Conservation (phyloP, 768 basidiomycete species). For the Phanerochaete sordida region DNA sequence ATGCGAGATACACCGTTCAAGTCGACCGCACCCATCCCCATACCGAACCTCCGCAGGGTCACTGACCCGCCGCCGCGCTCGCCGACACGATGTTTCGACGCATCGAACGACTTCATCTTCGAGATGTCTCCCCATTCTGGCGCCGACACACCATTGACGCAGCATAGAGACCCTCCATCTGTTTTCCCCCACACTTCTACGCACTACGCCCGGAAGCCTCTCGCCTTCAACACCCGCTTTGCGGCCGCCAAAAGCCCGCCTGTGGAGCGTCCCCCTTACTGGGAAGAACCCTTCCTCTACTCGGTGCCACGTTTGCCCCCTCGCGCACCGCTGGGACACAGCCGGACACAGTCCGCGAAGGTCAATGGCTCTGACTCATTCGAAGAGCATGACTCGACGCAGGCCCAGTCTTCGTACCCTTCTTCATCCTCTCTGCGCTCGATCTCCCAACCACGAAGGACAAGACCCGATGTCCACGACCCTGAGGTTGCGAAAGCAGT, state of each 20-base stretch:
- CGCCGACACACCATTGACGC: constrained; percentile 15
- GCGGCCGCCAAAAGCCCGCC: constrained; percentile 2
- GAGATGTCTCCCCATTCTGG: constrained; percentile 44
- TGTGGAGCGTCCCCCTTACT: constrained; percentile 8
- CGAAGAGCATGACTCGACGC: background rate
- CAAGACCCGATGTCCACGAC: background rate
- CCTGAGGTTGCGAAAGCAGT: background rate
- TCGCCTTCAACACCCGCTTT: constrained; percentile 6
- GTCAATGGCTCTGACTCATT: background rate
- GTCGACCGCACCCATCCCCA: constrained; percentile 16
- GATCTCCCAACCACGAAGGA: background rate
- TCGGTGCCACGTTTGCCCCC: constrained; percentile 13
- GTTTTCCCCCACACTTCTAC: constrained; percentile 18
- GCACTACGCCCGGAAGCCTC: constrained; percentile 14
- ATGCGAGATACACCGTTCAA: constrained; percentile 6
- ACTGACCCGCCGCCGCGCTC: constrained; percentile 21
- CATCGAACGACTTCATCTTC: constrained; percentile 46
- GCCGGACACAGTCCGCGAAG: constrained; percentile 7
- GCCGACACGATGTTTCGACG: constrained; percentile 22
- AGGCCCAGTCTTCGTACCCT: background rate
- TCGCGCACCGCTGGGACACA: constrained; percentile 8
- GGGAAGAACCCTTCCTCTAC: constrained; percentile 16
- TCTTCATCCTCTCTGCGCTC: constrained; percentile 6
- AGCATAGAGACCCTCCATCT: constrained; percentile 10
- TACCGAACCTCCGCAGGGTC: constrained; percentile 12